Evolutionary conservation across 139 green algal genomes (phyloP).

Genomic region (Coelastrella sp.): DNA sequence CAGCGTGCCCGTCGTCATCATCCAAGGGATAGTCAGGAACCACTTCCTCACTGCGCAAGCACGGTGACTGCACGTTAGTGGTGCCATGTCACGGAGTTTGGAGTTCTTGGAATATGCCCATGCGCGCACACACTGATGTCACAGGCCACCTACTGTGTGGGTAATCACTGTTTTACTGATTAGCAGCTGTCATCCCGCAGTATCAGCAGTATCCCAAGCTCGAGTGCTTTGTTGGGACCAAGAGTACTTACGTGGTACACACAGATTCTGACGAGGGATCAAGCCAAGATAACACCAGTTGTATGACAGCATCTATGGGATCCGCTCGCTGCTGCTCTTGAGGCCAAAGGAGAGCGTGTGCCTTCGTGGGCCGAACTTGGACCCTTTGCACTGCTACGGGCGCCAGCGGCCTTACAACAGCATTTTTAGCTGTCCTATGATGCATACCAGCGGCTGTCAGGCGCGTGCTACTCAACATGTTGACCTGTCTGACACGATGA

Average conservation of each 20-base stretch:
- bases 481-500: not conserved
- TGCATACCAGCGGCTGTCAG: not conserved
- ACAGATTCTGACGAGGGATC: not conserved
- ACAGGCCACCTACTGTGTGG: too few species aligned
- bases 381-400: not conserved
- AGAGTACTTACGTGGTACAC: not conserved
- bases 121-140: too few species aligned
- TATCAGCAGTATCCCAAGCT: too few species aligned
- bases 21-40: constrained; percentile 1
- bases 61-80: not conserved
- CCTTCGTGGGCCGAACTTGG: not conserved
- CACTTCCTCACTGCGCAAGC: not conserved
- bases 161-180: too few species aligned
- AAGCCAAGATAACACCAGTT: not conserved
- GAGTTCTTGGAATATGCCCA: not conserved
- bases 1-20: constrained; percentile 19
- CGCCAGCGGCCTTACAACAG: not conserved
- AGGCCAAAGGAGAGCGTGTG: not conserved
- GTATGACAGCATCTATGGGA: not conserved
- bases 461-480: not conserved
- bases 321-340: not conserved
- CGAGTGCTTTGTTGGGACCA: not conserved
- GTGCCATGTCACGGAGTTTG: not conserved
- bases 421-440: not conserved
- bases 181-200: too few species aligned